Evolutionary conservation across 805 yeast genomes (phyloP), one percentile per base, ranked within the genome.

Genomic region (Pichia thaimueangensis): DNA sequence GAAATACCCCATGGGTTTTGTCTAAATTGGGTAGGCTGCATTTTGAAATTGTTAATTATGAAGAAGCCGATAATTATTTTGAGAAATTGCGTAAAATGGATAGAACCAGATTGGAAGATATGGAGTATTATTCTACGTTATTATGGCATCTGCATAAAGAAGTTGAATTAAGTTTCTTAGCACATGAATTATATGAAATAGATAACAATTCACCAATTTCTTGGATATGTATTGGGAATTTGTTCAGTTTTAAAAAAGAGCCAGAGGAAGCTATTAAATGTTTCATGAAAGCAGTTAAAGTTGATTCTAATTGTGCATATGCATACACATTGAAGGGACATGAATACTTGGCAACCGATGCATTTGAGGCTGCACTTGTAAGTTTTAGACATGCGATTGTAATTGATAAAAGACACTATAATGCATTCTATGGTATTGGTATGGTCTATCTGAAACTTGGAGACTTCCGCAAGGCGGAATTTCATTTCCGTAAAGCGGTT

Each of bases 271-370:
- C 97, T 0, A 79, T 91, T 25, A 79, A 78, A 53, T 87, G 95
- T 56, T 89, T 93, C 63, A 78, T 78, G 48, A 78, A 86, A 44
- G 89, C 97, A 2, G 73, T 78, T 2, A 77, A 76, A 41, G 57
- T 85, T 13, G 51, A 60, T 43, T 77, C 78, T 6, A 68, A 68
- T 13, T 85, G 85, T 59, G 82, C 93, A 0, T 91, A 91, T 58
- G 96, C 96, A 0, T 85, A 86, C 57, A 89, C 97, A 1, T 69
- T 93, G 45, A 87, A 85, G 65, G 99, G 97, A 0, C 97, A 93
- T 60, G 99, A 93, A 62, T 79, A 76, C 56, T 77, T 86, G 27
- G 74, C 91, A 2, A 86, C 78, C 54, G 98, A 94, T 64, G 88
- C 94, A 29, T 86, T 82, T 63, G 96, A 88, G 57, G 76, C 80